Percentiles rank a stretch among this genome's conserved stretches.
phyloP scores from a whole-genome alignment of 192 early-diverging fungal species.

The Linnemannia schmuckeri region DNA sequence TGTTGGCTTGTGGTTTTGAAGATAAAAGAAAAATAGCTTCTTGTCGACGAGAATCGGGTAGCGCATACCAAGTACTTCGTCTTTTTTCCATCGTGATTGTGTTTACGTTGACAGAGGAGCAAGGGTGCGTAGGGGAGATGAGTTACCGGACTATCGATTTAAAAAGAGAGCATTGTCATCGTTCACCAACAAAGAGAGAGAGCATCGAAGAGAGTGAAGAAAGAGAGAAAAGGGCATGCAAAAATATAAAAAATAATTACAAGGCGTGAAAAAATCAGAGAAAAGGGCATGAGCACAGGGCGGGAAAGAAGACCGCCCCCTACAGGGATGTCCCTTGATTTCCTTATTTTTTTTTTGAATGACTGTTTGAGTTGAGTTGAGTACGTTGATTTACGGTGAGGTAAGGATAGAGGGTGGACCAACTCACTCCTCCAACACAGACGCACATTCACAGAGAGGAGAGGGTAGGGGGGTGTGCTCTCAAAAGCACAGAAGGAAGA shows the following conservation, averaged over 20 bases:
- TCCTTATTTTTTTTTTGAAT: background rate
- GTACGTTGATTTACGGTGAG: background rate
- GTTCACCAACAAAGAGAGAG: no score
- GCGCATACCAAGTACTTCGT: background rate
- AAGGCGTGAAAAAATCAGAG: no score
- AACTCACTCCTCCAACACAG: background rate
- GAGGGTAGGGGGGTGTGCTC: no score
- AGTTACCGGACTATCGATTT: background rate
- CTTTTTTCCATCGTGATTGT: background rate
- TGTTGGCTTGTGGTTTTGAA: background rate
- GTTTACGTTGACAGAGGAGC: background rate
- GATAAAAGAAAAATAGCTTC: background rate
- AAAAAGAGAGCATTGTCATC: background rate
- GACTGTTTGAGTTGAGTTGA: background rate
- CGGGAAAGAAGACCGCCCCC: background rate
- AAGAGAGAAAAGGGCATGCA: no score
- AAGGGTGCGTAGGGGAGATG: background rate
- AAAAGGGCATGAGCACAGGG: background rate
- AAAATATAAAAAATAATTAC: no score
- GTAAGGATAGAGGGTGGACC: background rate
- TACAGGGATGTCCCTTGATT: background rate
- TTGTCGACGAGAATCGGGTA: background rate
- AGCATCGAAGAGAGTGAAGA: no score
- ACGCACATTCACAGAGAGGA: no score
- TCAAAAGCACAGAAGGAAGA: no score